Conservation (phyloP, 2,329 filamentous ascomycete genomes). For the Metarhizium rileyi region DNA sequence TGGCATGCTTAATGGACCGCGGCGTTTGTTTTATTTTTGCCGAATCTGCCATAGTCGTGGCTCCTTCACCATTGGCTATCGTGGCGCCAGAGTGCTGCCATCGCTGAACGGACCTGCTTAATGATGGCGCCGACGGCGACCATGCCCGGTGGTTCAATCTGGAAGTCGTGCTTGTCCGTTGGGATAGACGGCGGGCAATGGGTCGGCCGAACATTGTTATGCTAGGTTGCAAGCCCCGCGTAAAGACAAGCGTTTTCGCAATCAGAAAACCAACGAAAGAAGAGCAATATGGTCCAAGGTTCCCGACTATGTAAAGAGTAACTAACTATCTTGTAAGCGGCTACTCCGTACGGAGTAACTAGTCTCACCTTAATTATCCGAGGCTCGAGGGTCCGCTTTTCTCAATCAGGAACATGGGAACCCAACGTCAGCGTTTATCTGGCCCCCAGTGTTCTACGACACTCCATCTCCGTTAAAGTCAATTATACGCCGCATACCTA, state of each 20-base stretch:
- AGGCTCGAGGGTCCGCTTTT: constrained; percentile 4
- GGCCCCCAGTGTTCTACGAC: not conserved
- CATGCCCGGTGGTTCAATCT: not conserved
- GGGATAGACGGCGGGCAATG: constrained; percentile 2
- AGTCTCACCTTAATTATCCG: not conserved
- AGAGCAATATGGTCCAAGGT: too few species aligned
- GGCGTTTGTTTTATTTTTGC: not conserved
- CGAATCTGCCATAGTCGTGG: not conserved
- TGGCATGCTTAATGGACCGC: not conserved
- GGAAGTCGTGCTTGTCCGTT: not conserved
- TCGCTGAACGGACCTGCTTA: not conserved
- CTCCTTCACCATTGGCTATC: not conserved
- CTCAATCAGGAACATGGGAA: not conserved
- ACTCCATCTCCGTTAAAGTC: not conserved
- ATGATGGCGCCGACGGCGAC: not conserved
- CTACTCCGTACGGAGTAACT: not conserved
- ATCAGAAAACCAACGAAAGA: not conserved
- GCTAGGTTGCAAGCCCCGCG: not conserved
- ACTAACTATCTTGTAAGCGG: too few species aligned
- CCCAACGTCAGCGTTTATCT: not conserved
- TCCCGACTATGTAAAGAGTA: too few species aligned
- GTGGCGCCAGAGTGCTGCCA: constrained; percentile 2
- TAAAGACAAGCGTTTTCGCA: not conserved
- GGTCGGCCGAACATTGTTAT: not conserved
- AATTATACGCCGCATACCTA: too few species aligned